Conservation (phyloP, 2,329 filamentous ascomycete species). For the Fusarium sp. region DNA sequence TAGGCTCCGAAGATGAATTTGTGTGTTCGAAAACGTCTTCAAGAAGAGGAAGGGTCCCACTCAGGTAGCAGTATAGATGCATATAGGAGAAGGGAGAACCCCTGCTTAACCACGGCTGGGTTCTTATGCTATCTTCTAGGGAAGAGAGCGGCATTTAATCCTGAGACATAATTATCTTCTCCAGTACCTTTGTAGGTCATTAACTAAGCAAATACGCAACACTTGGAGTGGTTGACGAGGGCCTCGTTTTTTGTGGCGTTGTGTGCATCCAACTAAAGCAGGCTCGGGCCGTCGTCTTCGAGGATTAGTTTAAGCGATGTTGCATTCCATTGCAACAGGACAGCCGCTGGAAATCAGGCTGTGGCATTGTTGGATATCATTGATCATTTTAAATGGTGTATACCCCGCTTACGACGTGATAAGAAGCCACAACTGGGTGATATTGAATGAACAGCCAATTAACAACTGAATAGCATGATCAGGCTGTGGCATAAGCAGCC, state of each 20-base stretch:
- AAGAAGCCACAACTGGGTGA: not conserved
- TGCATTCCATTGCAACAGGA: not conserved
- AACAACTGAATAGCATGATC: not conserved
- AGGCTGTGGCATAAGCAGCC: not conserved
- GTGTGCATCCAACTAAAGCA: not conserved
- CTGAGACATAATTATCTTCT: no score
- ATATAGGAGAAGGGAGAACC: no score
- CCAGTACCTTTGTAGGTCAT: no score
- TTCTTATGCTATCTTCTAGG: no score
- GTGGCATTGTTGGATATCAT: not conserved
- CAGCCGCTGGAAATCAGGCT: not conserved
- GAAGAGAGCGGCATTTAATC: no score
- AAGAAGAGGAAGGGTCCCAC: no score
- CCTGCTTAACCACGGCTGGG: no score
- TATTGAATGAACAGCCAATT: not conserved
- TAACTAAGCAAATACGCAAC: no score
- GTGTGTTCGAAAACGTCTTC: no score
- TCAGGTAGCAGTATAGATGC: no score
- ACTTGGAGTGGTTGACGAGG: no score
- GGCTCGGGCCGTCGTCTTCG: not conserved
- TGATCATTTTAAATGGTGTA: not conserved
- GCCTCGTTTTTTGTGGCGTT: not conserved
- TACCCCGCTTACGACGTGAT: not conserved
- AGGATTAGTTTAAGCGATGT: not conserved
- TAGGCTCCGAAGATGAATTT: no score